A percentile compares a stretch with the other conserved stretches of the same genome.
Evolutionary conservation across 2,329 filamentous ascomycete genomes (phyloP).

Genomic region (Pseudocercospora fuligena): DNA sequence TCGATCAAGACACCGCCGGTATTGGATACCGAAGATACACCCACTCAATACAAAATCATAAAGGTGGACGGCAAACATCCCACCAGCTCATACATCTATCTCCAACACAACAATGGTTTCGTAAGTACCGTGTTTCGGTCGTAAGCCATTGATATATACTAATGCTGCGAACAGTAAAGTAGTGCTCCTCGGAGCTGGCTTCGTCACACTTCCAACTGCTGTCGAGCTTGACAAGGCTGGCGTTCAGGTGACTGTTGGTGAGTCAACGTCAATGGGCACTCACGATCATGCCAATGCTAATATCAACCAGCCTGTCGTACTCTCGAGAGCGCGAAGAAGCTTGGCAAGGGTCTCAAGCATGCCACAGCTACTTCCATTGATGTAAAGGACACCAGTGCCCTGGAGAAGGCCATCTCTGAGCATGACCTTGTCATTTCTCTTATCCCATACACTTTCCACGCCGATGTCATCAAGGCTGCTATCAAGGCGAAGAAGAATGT

Average conservation of each 20-base stretch:
- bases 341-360: conserved; percentile 73
- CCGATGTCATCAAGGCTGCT: conserved; percentile 86
- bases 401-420: conserved; percentile 81
- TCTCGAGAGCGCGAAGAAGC: conserved; percentile 74
- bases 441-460: conserved; percentile 92
- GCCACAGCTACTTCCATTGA: conserved; percentile 81
- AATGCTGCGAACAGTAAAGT: conserved; percentile 42
- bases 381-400: conserved; percentile 73
- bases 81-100: not conserved
- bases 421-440: conserved; percentile 61
- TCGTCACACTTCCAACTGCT: conserved; percentile 62
- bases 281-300: not conserved
- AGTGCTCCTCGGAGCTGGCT: conserved; percentile 58
- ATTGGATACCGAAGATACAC: not conserved
- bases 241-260: conserved; percentile 63
- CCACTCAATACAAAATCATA: not conserved
- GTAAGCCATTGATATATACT: conserved; percentile 5
- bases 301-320: conserved; percentile 73
- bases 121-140: not conserved
- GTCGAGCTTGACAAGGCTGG: conserved; percentile 63
- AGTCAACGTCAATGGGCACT: conserved; percentile 20
- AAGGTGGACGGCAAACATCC: not conserved
- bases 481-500: conserved; percentile 95
- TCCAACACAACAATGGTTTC: conserved; percentile 12
- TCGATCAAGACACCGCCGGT: conserved; percentile 1